Conservation (phyloP, 805 yeast species). For the Grigorovia transvaalensis region DNA sequence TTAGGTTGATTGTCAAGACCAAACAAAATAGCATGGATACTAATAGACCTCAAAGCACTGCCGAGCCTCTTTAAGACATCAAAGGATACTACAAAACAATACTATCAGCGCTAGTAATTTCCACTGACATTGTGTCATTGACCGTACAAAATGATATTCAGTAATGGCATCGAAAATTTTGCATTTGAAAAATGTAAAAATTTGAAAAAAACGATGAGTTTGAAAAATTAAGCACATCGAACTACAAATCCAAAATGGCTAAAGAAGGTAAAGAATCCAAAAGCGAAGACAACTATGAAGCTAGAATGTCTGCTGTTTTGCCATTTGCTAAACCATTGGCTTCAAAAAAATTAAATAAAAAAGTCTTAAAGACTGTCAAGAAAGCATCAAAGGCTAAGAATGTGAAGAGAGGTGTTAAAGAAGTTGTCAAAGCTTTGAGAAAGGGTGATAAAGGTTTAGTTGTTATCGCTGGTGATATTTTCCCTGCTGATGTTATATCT, state of each 20-base stretch:
- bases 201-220: neutral
- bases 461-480: conserved; percentile 93
- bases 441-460: conserved; percentile 98
- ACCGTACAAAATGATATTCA: neutral
- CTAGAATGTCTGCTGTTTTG: conserved; percentile 78
- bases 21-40: too few species aligned
- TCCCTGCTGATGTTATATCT: conserved; percentile 93
- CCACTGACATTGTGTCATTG: too few species aligned
- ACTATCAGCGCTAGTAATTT: too few species aligned
- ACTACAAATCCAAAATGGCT: conserved; percentile 5
- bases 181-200: neutral
- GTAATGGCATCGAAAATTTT: conserved; percentile 1
- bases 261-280: conserved; percentile 12
- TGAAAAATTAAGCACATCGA: neutral
- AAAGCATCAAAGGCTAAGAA: conserved; percentile 97
- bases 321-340: conserved; percentile 95
- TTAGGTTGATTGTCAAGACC: too few species aligned
- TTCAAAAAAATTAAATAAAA: conserved; percentile 89
- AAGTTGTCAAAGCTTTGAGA: conserved; percentile 94
- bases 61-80: too few species aligned
- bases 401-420: conserved; percentile 97
- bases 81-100: too few species aligned
- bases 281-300: conserved; percentile 76
- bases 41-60: too few species aligned
- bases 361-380: conserved; percentile 89